Evolutionary conservation across 1,139 yeast genomes (phyloP), one percentile per base, ranked within the genome.

Genomic region (Candida labiduridarum): DNA sequence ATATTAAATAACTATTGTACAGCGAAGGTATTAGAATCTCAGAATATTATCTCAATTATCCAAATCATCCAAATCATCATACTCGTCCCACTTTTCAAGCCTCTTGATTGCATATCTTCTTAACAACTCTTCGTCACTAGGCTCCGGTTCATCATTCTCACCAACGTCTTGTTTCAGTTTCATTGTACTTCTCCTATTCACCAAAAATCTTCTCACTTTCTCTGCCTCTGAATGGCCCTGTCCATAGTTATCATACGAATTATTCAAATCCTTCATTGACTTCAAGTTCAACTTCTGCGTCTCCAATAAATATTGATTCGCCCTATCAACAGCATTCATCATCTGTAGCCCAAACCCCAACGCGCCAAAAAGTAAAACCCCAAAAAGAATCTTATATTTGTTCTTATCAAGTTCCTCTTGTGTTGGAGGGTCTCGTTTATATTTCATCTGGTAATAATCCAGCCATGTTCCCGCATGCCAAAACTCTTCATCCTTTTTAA

Each of bases 381-480:
- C 76, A 22, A 68, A 59, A 44, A 80, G 62, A 3, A 82, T 79
- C 49, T 73, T 74, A 54, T 67, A 72, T 57, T 79, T 78, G 57
- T 79, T 81, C 53, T 70, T 70, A 33, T 73, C 71, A 41, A 74
- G 57, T 46, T 76, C 80, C 50, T 79, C 79, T 47, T 53, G 67
- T 44, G 76, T 76, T 18, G 76, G 80, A 12, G 75, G 78, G 2
- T 60, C 53, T 15, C 76, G 55, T 42, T 71, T 63, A 55, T 71
- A 71, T 49, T 65, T 66, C 79, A 76, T 74, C 11, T 65, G 62
- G 59, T 76, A 76, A 59, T 77, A 80, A 59, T 87, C 92, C 54
- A 85, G 89, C 92, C 92, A 87, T 0, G 84, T 83, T 0, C 87
- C 87, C 0, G 90, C 88, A 50, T 70, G 79, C 85, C 87, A 82